Base-by-base conservation (phyloP, 2,329 filamentous ascomycete genomes). In the Fusarium pininemorale region DNA sequence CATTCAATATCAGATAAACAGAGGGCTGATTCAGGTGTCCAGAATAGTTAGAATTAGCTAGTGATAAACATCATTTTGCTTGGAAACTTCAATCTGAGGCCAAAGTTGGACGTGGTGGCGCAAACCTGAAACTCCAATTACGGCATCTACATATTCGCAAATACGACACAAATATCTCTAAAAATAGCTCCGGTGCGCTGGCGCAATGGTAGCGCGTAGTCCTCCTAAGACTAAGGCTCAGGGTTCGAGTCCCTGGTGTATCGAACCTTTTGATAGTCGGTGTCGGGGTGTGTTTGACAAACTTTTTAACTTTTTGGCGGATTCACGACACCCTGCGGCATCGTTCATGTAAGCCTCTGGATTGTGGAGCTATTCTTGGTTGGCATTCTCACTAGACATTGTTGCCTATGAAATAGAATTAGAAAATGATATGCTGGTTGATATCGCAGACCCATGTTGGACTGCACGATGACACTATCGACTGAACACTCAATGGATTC, bases 201-300 rank as follows among this genome's bases (percentile, higher is more conserved):
- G 80, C 80, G 80, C 80, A 81, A 81, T 81, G 80, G 80, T 82
- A 82, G 80, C 80, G 80, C 79, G 79, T 79, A 82, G 80, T 81
- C 80, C 80, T 82, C 80, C 81, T 82, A 82, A 82, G 81, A 81
- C 81, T 81, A 80, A 82, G 81, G 81, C 77, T 82, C 80, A 81
- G 81, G 81, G 81, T 82, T 82, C 81, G 81, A 82, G 80, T 82
- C 81, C 81, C 81, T 81, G 80, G 80, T 81, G 75, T 76, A 80
- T 75, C 80, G 80, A 56, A 56, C 18, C 9, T 35, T 26, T 45
- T 42, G 28, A 20, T 26, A 5, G 18, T 13, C n/a, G 18, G 6
- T 7, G 18, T 35, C 18, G 9, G 18, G 55, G 10, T 13, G 20
- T 9, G 10, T n/a, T n/a, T 39, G 24, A 9, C 6, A 2, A 11